Base-by-base conservation (phyloP, 78 protist species). In the Salpingoeca rosetta region DNA sequence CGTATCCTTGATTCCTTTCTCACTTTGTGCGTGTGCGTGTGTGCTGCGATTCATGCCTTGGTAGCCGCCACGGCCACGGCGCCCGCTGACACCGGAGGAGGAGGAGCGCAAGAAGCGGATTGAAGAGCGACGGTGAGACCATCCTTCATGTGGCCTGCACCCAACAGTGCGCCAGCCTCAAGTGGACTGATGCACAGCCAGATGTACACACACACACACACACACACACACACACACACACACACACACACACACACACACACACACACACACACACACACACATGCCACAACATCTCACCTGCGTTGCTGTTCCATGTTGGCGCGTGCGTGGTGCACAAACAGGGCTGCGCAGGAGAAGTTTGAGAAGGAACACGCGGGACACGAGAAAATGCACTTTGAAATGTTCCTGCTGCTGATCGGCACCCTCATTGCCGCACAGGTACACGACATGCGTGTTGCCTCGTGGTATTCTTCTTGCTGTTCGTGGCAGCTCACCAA, bases 341-440 rank as follows among this genome's bases (percentile, higher is more conserved):
- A 11, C 25, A 76, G 37, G 11, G 27, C 25, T 26, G n/a, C 39
- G 80, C 80, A 17, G 31, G 65, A 51, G 2, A 26, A 35, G 26
- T 76, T 38, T 39, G 28, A 11, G 24, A 38, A 76, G 80, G 42
- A 80, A 31, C 83, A 80, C 83, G 39, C 1, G 83, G 83, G 83
- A 12, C 83, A 80, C 83, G 83, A 80, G 41, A 36, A 2, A 3
- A 80, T 80, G 83, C 83, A 80, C 65, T 41, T 44, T 3, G 74
- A 80, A 44, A 80, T 80, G 40, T 24, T 44, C 27, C 45, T 84
- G 41, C n/a, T 84, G 38, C 81, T 84, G 44, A 0, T 84, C 11
- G 43, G 28, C 25, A 31, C 37, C 38, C 22, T 84, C 35, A 31
- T 84, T 22, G 44, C 25, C 36, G 81, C 65, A 51, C 65, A 51